phyloP scores from a whole-genome alignment of 768 basidiomycete genomes.

The Mycena crocata region DNA sequence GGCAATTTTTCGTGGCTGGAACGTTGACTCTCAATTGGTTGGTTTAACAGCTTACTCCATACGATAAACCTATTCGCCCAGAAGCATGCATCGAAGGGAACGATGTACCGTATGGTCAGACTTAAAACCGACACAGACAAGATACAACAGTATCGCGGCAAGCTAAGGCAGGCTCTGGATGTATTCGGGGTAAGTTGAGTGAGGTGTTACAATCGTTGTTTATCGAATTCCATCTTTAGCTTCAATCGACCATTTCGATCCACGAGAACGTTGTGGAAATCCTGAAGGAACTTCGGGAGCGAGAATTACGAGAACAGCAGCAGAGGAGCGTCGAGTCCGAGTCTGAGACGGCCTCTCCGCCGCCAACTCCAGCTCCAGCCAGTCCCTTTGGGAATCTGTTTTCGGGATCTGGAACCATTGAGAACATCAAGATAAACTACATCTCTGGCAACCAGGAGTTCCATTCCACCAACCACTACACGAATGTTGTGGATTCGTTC shows the following conservation, averaged over 20 bases:
- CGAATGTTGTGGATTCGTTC: slow-evolving; percentile 34
- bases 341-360: slow-evolving; percentile 16
- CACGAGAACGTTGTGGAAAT: slow-evolving; percentile 38
- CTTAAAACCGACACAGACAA: slow-evolving; percentile 29
- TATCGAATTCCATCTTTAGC: slow-evolving; percentile 19
- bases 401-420: slow-evolving; percentile 27
- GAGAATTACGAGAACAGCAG: slow-evolving; percentile 14
- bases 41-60: slow-evolving; percentile 35
- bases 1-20: neutral
- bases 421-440: slow-evolving; percentile 35
- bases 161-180: slow-evolving; percentile 38
- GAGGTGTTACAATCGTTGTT: neutral
- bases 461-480: slow-evolving; percentile 12
- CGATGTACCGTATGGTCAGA: slow-evolving; percentile 29
- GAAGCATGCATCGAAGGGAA: slow-evolving; percentile 25
- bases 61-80: slow-evolving; percentile 33
- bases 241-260: slow-evolving; percentile 38
- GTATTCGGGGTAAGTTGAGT: slow-evolving; percentile 38
- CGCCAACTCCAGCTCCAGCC: neutral
- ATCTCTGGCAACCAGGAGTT: slow-evolving; percentile 32
- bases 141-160: slow-evolving; percentile 35
- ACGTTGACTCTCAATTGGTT: neutral
- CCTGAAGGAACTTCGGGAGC: slow-evolving; percentile 24
- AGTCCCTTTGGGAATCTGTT: slow-evolving; percentile 31
- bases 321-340: slow-evolving; percentile 11